These are phyloP conservation scores for Aegilops umbellulata DNA, from an alignment of 176 grass and related monocot genomes.

Conservation along the genomic window DNA sequence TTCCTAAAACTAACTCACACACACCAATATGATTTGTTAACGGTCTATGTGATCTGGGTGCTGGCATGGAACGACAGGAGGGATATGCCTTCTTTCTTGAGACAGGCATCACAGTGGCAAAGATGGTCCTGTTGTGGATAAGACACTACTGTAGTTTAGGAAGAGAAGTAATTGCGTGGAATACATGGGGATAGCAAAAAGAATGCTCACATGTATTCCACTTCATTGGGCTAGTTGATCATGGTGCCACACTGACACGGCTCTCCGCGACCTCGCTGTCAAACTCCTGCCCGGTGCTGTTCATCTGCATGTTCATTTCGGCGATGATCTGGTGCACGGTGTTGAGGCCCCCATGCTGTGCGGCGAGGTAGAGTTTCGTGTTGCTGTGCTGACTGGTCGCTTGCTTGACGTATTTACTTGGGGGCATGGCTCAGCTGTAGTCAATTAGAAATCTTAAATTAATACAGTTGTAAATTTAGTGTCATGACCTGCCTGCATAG, in stretches of 20 bases:
- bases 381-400: slow-evolving; percentile 83
- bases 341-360: slow-evolving; percentile 67
- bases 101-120: background rate
- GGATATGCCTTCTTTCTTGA: background rate
- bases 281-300: slow-evolving; percentile 79
- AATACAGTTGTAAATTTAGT: background rate
- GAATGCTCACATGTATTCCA: slow-evolving; percentile 11
- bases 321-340: slow-evolving; percentile 63
- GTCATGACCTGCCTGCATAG: background rate
- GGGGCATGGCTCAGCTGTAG: background rate
- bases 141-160: background rate
- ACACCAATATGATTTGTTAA: background rate
- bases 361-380: slow-evolving; percentile 94
- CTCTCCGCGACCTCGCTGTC: slow-evolving; percentile 82
- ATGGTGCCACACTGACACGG: slow-evolving; percentile 56
- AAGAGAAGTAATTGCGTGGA: background rate
- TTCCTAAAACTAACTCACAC: background rate
- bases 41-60: background rate
- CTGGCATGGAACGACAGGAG: background rate
- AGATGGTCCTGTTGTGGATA: background rate
- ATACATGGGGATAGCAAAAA: background rate
- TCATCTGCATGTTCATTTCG: slow-evolving; percentile 85
- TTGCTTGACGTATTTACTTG: slow-evolving; percentile 86
- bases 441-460: background rate
- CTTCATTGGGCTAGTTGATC: slow-evolving; percentile 85